Percentiles rank a stretch among this genome's conserved stretches.
Conservation (phyloP, 2,329 filamentous ascomycete species). For the Fusarium coffeatum region DNA sequence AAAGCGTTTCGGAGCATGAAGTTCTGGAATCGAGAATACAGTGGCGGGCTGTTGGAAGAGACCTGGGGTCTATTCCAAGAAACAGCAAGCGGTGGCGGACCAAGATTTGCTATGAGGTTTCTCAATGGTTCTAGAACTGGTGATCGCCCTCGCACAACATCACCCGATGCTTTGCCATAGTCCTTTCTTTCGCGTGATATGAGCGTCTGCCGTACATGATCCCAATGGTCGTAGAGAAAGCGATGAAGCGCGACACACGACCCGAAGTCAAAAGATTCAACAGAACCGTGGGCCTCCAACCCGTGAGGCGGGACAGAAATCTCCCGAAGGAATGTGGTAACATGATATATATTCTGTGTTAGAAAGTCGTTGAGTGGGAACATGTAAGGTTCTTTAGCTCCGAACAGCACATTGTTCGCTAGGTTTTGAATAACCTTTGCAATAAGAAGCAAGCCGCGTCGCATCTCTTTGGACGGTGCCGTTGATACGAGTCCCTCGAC, state of each 20-base stretch:
- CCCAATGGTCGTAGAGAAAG: conserved; percentile 78
- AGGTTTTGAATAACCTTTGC: conserved; percentile 78
- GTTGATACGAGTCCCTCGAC: conserved; percentile 72
- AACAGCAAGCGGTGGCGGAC: conserved; percentile 74
- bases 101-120: conserved; percentile 73
- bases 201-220: conserved; percentile 73
- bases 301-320: conserved; percentile 70
- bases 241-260: conserved; percentile 76
- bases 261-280: conserved; percentile 74
- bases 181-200: conserved; percentile 69
- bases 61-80: conserved; percentile 77
- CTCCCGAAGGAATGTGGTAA: conserved; percentile 74
- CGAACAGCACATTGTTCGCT: conserved; percentile 78
- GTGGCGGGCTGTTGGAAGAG: conserved; percentile 70
- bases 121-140: conserved; percentile 70
- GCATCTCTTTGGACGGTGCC: conserved; percentile 74
- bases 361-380: conserved; percentile 76
- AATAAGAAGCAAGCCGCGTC: conserved; percentile 74
- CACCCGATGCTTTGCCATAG: conserved; percentile 65
- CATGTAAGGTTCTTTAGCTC: conserved; percentile 79
- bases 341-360: conserved; percentile 74
- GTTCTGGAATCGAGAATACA: conserved; percentile 76
- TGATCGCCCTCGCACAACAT: conserved; percentile 63
- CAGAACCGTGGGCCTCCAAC: conserved; percentile 54
- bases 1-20: conserved; percentile 79